Evolutionary conservation across 2,329 filamentous ascomycete genomes (phyloP), one percentile per base, ranked within the genome.

Genomic region (Trichoderma endophyticum): DNA sequence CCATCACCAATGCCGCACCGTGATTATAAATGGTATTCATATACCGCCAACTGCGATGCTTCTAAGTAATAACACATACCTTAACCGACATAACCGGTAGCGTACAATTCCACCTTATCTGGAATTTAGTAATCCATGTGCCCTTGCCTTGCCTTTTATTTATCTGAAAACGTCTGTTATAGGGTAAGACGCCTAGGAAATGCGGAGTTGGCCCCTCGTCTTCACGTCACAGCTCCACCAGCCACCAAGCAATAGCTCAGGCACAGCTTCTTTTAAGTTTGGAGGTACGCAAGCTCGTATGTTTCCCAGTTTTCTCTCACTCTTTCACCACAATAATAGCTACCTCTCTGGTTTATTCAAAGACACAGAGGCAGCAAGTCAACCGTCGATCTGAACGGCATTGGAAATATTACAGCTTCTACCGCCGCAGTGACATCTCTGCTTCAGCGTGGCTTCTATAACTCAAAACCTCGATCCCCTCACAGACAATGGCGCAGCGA

Each of bases 401-500:
- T n/a, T n/a, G n/a, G n/a, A n/a, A n/a, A n/a, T n/a, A n/a, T n/a
- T n/a, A n/a, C 54, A 43, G 5, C 26, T 24, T 26, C 43, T 21
- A 9, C 34, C 21, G 15, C 26, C 21, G 18, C 43, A 28, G 26
- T 48, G 48, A 24, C 36, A 21, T 18, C 24, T 32, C 28, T 14
- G 24, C n/a, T 51, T 51, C n/a, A 51, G 43, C 0, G 48, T 24
- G 21, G 21, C 48, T 7, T 54, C 48, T 24, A 54, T 54, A 54
- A 1, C 48, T 14, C 48, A 1, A 3, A 59, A 4, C 15, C 15
- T 32, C 32, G 26, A 30, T 11, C 2, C 56, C 56, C 3, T 32
- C 56, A 32, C 15, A 59, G 4, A 43, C 36, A 15, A 80, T 79
- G 78, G 34, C 73, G 4, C 72, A 75, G 36, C 76, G 76, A 15